These are phyloP conservation scores for Nematocida parisii DNA, from an alignment of 371 early-diverging fungal species.

Conservation along the genomic window DNA sequence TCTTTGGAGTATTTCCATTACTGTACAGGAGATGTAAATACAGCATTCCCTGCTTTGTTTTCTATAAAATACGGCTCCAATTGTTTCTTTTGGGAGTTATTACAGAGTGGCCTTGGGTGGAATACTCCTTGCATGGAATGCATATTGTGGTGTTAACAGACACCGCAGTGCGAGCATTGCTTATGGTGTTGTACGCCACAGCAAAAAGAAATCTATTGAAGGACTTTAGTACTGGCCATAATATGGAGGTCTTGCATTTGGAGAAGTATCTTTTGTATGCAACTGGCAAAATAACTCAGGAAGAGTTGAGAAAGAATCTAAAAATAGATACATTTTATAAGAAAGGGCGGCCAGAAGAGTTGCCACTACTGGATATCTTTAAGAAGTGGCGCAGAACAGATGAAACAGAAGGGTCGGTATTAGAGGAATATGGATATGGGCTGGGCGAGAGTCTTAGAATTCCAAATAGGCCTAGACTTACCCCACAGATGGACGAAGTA, in stretches of 20 bases:
- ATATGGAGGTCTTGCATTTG: slow-evolving; percentile 59
- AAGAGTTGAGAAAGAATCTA: not conserved
- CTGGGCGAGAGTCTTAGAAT: slow-evolving; percentile 56
- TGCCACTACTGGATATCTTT: slow-evolving; percentile 35
- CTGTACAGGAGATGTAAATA: slow-evolving; percentile 15
- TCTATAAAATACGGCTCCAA: slow-evolving; percentile 22
- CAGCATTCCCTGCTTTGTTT: slow-evolving; percentile 26
- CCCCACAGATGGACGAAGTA: slow-evolving; percentile 48
- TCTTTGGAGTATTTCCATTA: slow-evolving; percentile 25
- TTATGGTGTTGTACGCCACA: slow-evolving; percentile 45
- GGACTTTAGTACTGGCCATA: slow-evolving; percentile 58
- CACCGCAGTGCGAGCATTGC: not conserved
- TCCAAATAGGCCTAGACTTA: slow-evolving; percentile 47
- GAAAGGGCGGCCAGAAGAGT: slow-evolving; percentile 51
- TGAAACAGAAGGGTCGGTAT: slow-evolving; percentile 30
- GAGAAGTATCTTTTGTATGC: slow-evolving; percentile 63
- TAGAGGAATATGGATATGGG: slow-evolving; percentile 54
- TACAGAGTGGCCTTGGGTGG: slow-evolving; percentile 5
- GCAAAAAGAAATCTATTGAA: slow-evolving; percentile 51
- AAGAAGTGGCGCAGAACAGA: slow-evolving; percentile 37
- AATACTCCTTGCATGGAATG: not conserved
- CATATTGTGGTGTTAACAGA: not conserved
- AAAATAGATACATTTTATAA: slow-evolving; percentile 57
- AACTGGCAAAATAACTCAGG: slow-evolving; percentile 15
- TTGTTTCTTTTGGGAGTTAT: slow-evolving; percentile 12